Evolutionary conservation across 164 flowering plant genomes (phyloP).

Genomic region (Vitis rupestris): DNA sequence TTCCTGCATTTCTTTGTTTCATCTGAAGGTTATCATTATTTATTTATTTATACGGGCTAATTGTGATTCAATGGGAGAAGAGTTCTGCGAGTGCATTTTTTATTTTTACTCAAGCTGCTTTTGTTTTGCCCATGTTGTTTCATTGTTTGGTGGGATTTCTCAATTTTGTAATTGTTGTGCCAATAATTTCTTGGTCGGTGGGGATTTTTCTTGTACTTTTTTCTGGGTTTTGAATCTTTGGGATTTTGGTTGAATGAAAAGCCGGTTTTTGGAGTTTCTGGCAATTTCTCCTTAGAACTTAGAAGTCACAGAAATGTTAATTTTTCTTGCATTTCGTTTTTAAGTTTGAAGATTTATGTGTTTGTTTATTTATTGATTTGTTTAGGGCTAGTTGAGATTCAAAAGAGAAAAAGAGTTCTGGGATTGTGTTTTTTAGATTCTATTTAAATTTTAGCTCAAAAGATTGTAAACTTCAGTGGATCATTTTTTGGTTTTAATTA

Average conservation of each 20-base stretch:
- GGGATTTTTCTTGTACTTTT: not conserved
- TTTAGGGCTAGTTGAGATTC: no score
- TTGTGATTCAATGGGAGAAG: no score
- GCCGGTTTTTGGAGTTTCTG: not conserved
- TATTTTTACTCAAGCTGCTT: slow-evolving; percentile 26
- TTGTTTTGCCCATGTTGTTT: slow-evolving; percentile 55
- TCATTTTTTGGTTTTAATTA: not conserved
- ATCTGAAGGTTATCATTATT: no score
- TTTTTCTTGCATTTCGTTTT: no score
- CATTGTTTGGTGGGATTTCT: slow-evolving; percentile 62
- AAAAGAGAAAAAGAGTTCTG: no score
- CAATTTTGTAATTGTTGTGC: not conserved
- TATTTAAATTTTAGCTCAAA: not conserved
- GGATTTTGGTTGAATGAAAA: not conserved
- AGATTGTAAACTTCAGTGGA: no score
- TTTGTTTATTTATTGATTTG: no score
- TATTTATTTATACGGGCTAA: no score
- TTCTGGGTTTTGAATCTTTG: not conserved
- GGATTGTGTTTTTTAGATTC: no score
- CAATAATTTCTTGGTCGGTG: not conserved
- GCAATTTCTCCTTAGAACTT: not conserved
- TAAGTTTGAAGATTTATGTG: no score
- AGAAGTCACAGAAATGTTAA: not conserved
- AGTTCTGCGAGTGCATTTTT: no score
- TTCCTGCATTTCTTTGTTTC: no score